A percentile compares a stretch with the other conserved stretches of the same genome.
Evolutionary conservation across 192 early-diverging fungal species (phyloP).

Genomic region (Geranomyces michiganensis): DNA sequence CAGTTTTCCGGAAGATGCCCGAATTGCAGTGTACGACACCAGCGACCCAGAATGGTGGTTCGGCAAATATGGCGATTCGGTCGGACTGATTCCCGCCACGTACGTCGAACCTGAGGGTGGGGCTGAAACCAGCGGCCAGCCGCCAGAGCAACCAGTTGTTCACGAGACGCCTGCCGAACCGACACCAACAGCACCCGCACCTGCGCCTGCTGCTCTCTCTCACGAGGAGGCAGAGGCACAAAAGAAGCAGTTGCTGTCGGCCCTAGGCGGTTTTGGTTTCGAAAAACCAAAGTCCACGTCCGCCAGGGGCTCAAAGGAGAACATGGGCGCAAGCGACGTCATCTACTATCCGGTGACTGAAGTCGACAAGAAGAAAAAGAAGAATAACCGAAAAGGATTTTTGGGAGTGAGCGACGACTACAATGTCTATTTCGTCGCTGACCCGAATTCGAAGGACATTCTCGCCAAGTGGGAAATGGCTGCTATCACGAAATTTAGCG

Average conservation of each 20-base stretch:
- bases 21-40: conserved; percentile 70
- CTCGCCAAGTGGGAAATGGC: conserved; percentile 47
- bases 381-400: conserved; percentile 51
- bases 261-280: conserved; percentile 48
- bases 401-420: conserved; percentile 52
- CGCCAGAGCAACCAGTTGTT: conserved; percentile 1
- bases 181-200: background rate
- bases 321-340: conserved; percentile 39
- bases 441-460: conserved; percentile 34
- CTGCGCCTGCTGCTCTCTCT: background rate
- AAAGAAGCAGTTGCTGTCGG: conserved; percentile 44
- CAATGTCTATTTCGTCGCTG: conserved; percentile 49
- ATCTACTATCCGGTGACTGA: conserved; percentile 39
- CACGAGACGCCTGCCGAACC: background rate
- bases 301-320: conserved; percentile 30
- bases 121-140: background rate
- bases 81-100: conserved; percentile 85
- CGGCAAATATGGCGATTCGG: conserved; percentile 67
- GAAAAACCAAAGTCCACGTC: conserved; percentile 11
- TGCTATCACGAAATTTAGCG: conserved; percentile 38
- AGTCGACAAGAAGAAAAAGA: conserved; percentile 61
- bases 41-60: conserved; percentile 95
- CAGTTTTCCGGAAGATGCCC: conserved; percentile 49
- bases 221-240: conserved; percentile 41
- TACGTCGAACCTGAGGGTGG: conserved; percentile 67